A percentile compares a stretch with the other conserved stretches of the same genome.
phyloP scores from a whole-genome alignment of 2,329 filamentous ascomycete genomes.

The Diaporthe batatas region DNA sequence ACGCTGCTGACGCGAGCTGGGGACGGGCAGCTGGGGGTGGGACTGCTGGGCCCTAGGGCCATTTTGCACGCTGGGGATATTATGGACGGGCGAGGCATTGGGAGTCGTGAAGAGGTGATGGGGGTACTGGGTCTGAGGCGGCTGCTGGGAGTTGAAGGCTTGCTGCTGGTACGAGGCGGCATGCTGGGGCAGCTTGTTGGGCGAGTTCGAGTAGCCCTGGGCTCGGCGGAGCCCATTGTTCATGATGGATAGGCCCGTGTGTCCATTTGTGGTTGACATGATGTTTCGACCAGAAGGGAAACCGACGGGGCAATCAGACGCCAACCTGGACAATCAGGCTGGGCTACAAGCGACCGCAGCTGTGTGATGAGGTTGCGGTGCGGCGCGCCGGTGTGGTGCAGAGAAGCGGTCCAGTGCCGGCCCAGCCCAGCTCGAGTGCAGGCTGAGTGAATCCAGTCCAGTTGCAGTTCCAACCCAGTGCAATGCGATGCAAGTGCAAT shows the following conservation, averaged over 20 bases:
- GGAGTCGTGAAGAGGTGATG: slow-evolving; percentile 67
- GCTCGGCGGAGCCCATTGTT: slow-evolving; percentile 63
- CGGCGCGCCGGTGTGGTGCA: slow-evolving; percentile 1
- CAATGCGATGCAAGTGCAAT: background rate
- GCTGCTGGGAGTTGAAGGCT: slow-evolving; percentile 66
- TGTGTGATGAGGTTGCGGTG: slow-evolving; percentile 5
- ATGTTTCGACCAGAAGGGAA: slow-evolving; percentile 37
- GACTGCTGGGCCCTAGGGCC: slow-evolving; percentile 56
- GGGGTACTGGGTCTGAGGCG: slow-evolving; percentile 61
- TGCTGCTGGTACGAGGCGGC: slow-evolving; percentile 68
- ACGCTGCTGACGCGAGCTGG: slow-evolving; percentile 58
- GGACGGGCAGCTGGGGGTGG: slow-evolving; percentile 63
- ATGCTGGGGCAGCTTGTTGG: slow-evolving; percentile 67
- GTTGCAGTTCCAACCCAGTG: background rate
- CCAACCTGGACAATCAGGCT: slow-evolving; percentile 10
- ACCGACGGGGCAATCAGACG: slow-evolving; percentile 4
- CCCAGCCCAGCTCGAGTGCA: slow-evolving; percentile 14
- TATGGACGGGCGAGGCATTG: slow-evolving; percentile 60
- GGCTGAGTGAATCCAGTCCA: slow-evolving; percentile 17
- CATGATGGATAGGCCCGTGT: slow-evolving; percentile 66
- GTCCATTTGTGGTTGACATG: slow-evolving; percentile 60
- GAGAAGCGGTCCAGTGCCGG: background rate
- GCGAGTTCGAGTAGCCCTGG: slow-evolving; percentile 59
- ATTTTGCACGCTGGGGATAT: slow-evolving; percentile 63
- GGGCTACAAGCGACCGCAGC: slow-evolving; percentile 23